Evolutionary conservation across 176 grass and related monocot genomes (phyloP).

Genomic region (Oryza glaberrima): DNA sequence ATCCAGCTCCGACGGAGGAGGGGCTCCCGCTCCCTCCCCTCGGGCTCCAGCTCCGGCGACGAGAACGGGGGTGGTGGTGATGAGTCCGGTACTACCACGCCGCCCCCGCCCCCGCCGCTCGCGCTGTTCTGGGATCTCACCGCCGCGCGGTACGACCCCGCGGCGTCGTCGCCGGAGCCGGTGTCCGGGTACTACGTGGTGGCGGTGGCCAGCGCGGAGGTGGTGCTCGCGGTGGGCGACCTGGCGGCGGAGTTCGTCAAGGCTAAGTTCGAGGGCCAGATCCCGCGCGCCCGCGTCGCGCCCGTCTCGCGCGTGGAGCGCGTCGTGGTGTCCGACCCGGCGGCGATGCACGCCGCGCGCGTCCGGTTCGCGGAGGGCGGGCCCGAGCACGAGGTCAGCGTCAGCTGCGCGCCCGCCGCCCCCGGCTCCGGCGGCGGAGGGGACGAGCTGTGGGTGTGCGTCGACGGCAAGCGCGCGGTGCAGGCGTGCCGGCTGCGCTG

Average conservation of each 20-base stretch:
- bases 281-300: slow-evolving; percentile 40
- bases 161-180: slow-evolving; percentile 51
- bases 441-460: slow-evolving; percentile 69
- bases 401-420: slow-evolving; percentile 49
- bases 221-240: slow-evolving; percentile 75
- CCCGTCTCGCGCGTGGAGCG: slow-evolving; percentile 55
- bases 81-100: not conserved
- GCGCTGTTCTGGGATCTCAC: slow-evolving; percentile 85
- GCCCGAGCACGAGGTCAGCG: slow-evolving; percentile 77
- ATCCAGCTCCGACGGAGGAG: slow-evolving; percentile 60
- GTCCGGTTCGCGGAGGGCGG: slow-evolving; percentile 67
- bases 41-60: not conserved
- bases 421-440: not conserved
- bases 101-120: slow-evolving; percentile 19
- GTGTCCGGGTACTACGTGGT: slow-evolving; percentile 69
- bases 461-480: slow-evolving; percentile 80
- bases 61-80: not conserved
- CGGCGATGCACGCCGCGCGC: slow-evolving; percentile 45
- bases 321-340: slow-evolving; percentile 49
- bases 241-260: slow-evolving; percentile 61
- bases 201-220: slow-evolving; percentile 60
- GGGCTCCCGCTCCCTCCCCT: slow-evolving; percentile 42
- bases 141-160: slow-evolving; percentile 43
- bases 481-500: slow-evolving; percentile 59
- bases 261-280: slow-evolving; percentile 59